Evolutionary conservation across 805 yeast species (phyloP).

Genomic region (Suhomyces tanzawaensis): DNA sequence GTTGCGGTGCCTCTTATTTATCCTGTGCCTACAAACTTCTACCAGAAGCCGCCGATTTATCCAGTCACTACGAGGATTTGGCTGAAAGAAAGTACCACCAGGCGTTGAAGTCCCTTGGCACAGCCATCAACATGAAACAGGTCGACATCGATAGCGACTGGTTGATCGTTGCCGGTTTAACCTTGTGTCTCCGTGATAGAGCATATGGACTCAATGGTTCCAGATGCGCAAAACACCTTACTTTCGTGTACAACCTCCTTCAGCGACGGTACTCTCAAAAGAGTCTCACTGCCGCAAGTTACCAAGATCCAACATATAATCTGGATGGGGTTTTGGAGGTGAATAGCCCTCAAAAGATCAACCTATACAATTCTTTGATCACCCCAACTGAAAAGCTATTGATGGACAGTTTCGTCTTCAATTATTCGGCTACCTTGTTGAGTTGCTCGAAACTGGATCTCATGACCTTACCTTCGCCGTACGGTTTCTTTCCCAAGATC

Average conservation of each 20-base stretch:
- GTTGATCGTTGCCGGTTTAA: conserved; percentile 39
- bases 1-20: conserved; percentile 15
- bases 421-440: conserved; percentile 38
- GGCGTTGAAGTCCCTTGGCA: conserved; percentile 7
- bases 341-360: too few relatives aligned
- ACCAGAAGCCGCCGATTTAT: conserved; percentile 16
- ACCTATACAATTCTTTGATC: background rate
- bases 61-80: conserved; percentile 12
- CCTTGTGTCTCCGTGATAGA: conserved; percentile 39
- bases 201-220: conserved; percentile 22
- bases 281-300: background rate
- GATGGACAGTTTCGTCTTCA: conserved; percentile 44
- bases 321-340: background rate
- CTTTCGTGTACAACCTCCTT: conserved; percentile 35
- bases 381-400: conserved; percentile 34
- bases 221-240: conserved; percentile 31
- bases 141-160: conserved; percentile 34
- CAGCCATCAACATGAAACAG: conserved; percentile 18
- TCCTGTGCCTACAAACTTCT: background rate
- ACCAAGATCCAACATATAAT: background rate
- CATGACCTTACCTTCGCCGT: conserved; percentile 41
- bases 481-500: conserved; percentile 28
- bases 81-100: conserved; percentile 10
- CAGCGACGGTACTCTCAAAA: conserved; percentile 11
- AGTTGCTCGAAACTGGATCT: conserved; percentile 29